Evolutionary conservation across 129 eudicot genomes (phyloP).

Genomic region (Logfia minima): DNA sequence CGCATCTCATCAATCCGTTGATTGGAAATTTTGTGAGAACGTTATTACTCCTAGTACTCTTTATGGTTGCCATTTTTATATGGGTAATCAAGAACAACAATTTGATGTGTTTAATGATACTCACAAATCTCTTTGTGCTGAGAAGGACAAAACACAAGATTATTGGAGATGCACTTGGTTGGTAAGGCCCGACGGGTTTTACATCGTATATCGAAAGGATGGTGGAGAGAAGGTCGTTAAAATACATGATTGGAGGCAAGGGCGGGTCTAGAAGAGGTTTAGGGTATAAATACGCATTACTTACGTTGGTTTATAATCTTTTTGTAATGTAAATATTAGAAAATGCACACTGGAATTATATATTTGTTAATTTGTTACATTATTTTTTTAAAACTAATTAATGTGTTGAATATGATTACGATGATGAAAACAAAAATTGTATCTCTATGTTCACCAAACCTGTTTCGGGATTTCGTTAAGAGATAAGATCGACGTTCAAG

Average conservation of each 20-base stretch:
- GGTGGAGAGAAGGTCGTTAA: not conserved
- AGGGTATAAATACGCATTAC: not conserved
- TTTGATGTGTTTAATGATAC: constrained; percentile 29
- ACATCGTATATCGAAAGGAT: not conserved
- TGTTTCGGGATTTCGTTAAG: no score
- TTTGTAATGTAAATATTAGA: not conserved
- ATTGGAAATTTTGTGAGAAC: constrained; percentile 31
- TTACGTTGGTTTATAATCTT: not conserved
- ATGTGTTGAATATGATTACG: no score
- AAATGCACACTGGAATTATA: no score
- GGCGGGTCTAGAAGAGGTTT: constrained; percentile 7
- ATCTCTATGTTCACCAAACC: no score
- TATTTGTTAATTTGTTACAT: not conserved
- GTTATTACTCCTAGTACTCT: constrained; percentile 28
- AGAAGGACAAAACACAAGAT: constrained; percentile 6
- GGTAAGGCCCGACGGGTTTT: constrained; percentile 30
- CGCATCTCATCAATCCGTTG: not conserved
- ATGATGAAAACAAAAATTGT: no score
- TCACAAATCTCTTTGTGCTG: constrained; percentile 17
- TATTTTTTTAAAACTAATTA: no score
- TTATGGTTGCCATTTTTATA: constrained; percentile 30
- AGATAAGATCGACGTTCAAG: no score
- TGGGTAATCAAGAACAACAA: constrained; percentile 19
- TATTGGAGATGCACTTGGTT: constrained; percentile 39
- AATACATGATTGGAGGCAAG: constrained; percentile 29